Evolutionary conservation across 2,329 filamentous ascomycete genomes (phyloP).

Genomic region (Colletotrichum chrysophilum): DNA sequence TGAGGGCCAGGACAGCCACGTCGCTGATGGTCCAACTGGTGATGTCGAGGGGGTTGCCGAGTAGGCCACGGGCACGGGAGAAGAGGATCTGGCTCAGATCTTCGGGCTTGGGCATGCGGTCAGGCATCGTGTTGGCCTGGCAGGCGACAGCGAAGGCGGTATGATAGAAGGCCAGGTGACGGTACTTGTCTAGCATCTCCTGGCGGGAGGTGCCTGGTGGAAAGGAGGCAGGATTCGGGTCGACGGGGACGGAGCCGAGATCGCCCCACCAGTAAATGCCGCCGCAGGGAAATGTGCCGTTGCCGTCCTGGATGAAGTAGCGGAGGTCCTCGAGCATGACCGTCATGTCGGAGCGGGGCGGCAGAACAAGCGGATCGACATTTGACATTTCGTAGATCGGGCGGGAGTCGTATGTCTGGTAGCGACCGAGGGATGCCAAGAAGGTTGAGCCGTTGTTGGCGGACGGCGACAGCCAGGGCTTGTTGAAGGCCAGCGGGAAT

Average conservation of each 20-base stretch:
- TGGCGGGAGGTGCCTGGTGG: slow-evolving; percentile 25
- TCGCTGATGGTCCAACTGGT: slow-evolving; percentile 46
- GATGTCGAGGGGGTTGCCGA: slow-evolving; percentile 53
- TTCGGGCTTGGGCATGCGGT: slow-evolving; percentile 30
- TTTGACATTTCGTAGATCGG: slow-evolving; percentile 38
- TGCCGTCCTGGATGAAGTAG: slow-evolving; percentile 50
- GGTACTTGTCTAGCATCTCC: slow-evolving; percentile 28
- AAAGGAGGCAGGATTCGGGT: slow-evolving; percentile 25
- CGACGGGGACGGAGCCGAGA: slow-evolving; percentile 35
- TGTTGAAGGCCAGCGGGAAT: slow-evolving; percentile 35
- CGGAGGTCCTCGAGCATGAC: slow-evolving; percentile 45
- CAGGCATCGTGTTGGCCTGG: slow-evolving; percentile 32
- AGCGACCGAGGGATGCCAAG: slow-evolving; percentile 46
- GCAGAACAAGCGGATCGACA: slow-evolving; percentile 45
- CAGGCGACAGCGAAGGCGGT: slow-evolving; percentile 48
- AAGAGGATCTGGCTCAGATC: slow-evolving; percentile 49
- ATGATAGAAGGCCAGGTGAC: slow-evolving; percentile 50
- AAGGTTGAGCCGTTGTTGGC: slow-evolving; percentile 34
- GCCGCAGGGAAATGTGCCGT: slow-evolving; percentile 44
- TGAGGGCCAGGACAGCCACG: slow-evolving; percentile 48
- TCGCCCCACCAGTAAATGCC: slow-evolving; percentile 56
- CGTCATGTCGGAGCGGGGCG: slow-evolving; percentile 39
- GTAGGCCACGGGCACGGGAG: slow-evolving; percentile 44
- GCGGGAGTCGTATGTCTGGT: slow-evolving; percentile 52
- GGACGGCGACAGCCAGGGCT: slow-evolving; percentile 15